phyloP scores from a whole-genome alignment of 305 asterid genomes.

The Salvia sclarea region DNA sequence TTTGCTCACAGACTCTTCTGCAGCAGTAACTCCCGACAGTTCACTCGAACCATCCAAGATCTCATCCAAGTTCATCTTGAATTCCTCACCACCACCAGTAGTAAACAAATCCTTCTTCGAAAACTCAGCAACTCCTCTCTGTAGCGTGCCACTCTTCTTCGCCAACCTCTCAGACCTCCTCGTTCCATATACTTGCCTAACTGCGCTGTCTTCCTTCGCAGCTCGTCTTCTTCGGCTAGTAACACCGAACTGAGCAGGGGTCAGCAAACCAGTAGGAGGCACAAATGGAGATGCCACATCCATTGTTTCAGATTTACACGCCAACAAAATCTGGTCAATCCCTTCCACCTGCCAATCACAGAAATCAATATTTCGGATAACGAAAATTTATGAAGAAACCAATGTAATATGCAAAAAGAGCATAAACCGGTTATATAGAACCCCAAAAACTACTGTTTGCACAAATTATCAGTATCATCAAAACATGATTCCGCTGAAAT shows the following conservation, averaged over 20 bases:
- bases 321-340: slow-evolving; percentile 52
- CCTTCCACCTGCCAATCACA: slow-evolving; percentile 67
- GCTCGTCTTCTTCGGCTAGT: slow-evolving; percentile 47
- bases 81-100: slow-evolving; percentile 31
- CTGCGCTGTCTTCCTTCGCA: slow-evolving; percentile 37
- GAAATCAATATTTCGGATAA: neutral
- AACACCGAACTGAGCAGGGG: slow-evolving; percentile 46
- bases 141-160: slow-evolving; percentile 36
- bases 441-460: neutral
- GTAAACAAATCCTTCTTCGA: slow-evolving; percentile 37
- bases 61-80: slow-evolving; percentile 26
- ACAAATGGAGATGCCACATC: slow-evolving; percentile 49
- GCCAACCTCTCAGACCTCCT: slow-evolving; percentile 73
- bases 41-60: slow-evolving; percentile 35
- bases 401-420: neutral
- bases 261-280: slow-evolving; percentile 47
- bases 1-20: neutral
- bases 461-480: neutral
- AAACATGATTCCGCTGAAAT: neutral
- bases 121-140: slow-evolving; percentile 23
- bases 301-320: slow-evolving; percentile 41
- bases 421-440: neutral
- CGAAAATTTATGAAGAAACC: neutral
- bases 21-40: slow-evolving; percentile 40
- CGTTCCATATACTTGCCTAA: slow-evolving; percentile 43